A percentile compares a stretch with the other conserved stretches of the same genome.
phyloP scores from a whole-genome alignment of 1,284 basidiomycete species.

The Trichosporon faecale region DNA sequence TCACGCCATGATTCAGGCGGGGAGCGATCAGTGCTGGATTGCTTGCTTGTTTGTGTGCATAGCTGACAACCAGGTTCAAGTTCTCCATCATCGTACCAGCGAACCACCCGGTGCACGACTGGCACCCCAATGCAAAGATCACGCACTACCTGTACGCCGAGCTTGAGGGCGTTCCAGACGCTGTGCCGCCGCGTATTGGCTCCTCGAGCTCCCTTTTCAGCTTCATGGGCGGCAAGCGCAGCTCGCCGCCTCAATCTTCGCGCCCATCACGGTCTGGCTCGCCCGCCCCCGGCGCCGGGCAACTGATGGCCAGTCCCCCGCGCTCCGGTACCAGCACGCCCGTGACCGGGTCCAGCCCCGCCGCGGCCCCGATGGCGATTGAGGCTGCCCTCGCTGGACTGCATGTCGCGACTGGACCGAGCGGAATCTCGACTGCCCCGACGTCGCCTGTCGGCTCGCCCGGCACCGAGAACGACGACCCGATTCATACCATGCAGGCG shows the following conservation, averaged over 20 bases:
- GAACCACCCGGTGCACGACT: constrained; percentile 34
- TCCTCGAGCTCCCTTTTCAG: constrained; percentile 20
- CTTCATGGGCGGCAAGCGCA: constrained; percentile 13
- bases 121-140: constrained; percentile 32
- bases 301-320: background rate
- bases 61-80: constrained; percentile 13
- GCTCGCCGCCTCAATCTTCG: background rate
- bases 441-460: constrained; percentile 1
- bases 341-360: background rate
- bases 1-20: no score
- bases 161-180: constrained; percentile 29
- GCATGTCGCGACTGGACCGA: background rate
- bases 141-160: constrained; percentile 32
- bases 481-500: background rate
- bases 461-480: background rate
- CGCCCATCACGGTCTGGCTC: constrained; percentile 6
- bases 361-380: background rate
- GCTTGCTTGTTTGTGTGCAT: background rate
- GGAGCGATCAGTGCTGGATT: background rate
- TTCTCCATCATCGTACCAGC: constrained; percentile 31
- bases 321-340: constrained; percentile 15
- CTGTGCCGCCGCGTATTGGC: background rate
- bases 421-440: background rate
- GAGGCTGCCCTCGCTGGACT: background rate
- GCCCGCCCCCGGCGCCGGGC: background rate